A percentile compares a stretch with the other conserved stretches of the same genome.
phyloP scores from a whole-genome alignment of 192 early-diverging fungal species.

The Oehlia diaphana region DNA sequence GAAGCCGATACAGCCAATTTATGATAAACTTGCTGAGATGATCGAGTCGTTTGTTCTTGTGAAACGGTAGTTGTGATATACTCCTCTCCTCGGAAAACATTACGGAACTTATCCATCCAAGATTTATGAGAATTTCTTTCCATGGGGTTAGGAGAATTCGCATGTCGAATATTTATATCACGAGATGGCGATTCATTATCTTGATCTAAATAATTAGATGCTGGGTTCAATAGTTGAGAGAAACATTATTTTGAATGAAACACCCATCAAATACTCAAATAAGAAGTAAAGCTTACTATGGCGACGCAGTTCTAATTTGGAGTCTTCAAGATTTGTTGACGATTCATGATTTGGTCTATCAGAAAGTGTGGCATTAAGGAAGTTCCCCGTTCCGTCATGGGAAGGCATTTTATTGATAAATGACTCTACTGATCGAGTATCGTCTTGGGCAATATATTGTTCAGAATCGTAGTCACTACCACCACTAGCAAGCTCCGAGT shows the following conservation, averaged over 20 bases:
- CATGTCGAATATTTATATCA: not conserved
- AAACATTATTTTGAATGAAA: not conserved
- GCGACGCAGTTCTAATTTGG: not conserved
- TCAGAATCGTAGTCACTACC: constrained; percentile 10
- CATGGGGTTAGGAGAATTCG: not conserved
- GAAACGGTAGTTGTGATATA: not conserved
- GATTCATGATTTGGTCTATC: not conserved
- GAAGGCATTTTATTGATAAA: constrained; percentile 7
- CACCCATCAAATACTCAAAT: not conserved
- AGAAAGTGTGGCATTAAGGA: not conserved
- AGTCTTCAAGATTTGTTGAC: not conserved
- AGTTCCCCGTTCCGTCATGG: constrained; percentile 17
- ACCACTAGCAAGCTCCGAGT: not conserved
- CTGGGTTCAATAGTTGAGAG: not conserved
- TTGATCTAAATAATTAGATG: not conserved
- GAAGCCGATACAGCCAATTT: constrained; percentile 1
- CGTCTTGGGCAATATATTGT: not conserved
- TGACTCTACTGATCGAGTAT: not conserved
- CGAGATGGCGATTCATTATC: not conserved
- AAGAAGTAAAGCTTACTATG: not conserved
- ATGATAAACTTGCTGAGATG: not conserved
- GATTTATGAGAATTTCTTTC: not conserved
- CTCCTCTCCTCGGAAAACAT: constrained; percentile 5
- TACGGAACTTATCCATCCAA: not conserved
- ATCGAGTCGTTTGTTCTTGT: not conserved